Percentiles rank a stretch among this genome's conserved stretches.
These are phyloP conservation scores for Kazachstania africana DNA, from an alignment of 805 yeast genomes.

Conservation along the genomic window DNA sequence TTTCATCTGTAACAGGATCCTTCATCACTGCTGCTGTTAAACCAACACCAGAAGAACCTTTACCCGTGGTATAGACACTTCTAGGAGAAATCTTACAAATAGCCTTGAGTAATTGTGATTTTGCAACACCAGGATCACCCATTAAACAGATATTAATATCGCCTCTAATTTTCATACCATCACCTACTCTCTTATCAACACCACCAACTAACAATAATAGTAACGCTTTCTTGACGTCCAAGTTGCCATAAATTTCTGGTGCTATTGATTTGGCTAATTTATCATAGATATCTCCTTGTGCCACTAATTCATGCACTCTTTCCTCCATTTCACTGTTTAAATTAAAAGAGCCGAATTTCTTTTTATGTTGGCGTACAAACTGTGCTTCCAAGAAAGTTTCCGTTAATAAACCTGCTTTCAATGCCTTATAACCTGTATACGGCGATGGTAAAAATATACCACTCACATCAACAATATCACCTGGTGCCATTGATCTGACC, in stretches of 20 bases:
- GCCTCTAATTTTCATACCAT: constrained; percentile 95
- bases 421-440: constrained; percentile 88
- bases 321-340: constrained; percentile 44
- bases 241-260: constrained; percentile 92
- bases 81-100: constrained; percentile 90
- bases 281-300: constrained; percentile 63
- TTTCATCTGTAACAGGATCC: constrained; percentile 97
- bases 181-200: constrained; percentile 87
- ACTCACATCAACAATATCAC: constrained; percentile 85
- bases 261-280: constrained; percentile 82
- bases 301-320: constrained; percentile 43
- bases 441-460: constrained; percentile 93
- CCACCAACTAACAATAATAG: constrained; percentile 84
- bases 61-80: constrained; percentile 94
- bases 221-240: constrained; percentile 86
- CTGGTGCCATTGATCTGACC: constrained; percentile 81
- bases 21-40: constrained; percentile 97
- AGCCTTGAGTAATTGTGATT: constrained; percentile 87
- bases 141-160: constrained; percentile 89
- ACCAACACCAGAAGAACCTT: constrained; percentile 98
- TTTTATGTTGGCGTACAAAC: constrained; percentile 74
- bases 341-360: constrained; percentile 61
- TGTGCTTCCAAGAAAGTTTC: constrained; percentile 92
- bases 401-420: constrained; percentile 84
- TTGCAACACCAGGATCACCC: constrained; percentile 99